Evolutionary conservation across 306 rosid genomes (phyloP).

Genomic region (Hippophae rhamnoides): DNA sequence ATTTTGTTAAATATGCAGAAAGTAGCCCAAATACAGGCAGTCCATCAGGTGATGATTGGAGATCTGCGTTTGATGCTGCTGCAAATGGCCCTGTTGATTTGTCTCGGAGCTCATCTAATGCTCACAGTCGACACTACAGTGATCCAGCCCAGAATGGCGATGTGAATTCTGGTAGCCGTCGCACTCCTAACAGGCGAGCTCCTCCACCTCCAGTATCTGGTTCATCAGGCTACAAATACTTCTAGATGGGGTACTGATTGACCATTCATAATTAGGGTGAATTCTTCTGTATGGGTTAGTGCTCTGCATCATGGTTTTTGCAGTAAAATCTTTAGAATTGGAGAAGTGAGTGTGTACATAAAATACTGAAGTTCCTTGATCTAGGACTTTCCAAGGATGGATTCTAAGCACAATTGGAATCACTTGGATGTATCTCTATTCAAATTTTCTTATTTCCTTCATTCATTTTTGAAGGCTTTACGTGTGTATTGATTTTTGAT

Average conservation of each 20-base stretch:
- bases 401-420: slow-evolving; percentile 32
- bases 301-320: slow-evolving; percentile 37
- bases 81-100: slow-evolving; percentile 50
- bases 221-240: slow-evolving; percentile 66
- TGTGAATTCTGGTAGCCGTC: slow-evolving; percentile 61
- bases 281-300: slow-evolving; percentile 51
- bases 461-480: slow-evolving; percentile 38
- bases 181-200: slow-evolving; percentile 80
- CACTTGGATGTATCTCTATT: slow-evolving; percentile 19
- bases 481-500: slow-evolving; percentile 24
- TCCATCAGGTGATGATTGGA: slow-evolving; percentile 81
- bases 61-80: slow-evolving; percentile 90
- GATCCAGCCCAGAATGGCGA: slow-evolving; percentile 89
- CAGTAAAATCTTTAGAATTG: slow-evolving; percentile 37
- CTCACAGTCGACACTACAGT: slow-evolving; percentile 61
- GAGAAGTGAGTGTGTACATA: slow-evolving; percentile 60
- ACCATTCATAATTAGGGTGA: slow-evolving; percentile 31
- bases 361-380: slow-evolving; percentile 39
- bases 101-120: slow-evolving; percentile 62
- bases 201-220: slow-evolving; percentile 70
- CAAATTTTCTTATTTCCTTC: slow-evolving; percentile 17
- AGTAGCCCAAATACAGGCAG: slow-evolving; percentile 71
- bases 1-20: slow-evolving; percentile 38
- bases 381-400: slow-evolving; percentile 27
- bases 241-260: slow-evolving; percentile 26